Percentiles rank a stretch among this genome's conserved stretches.
These are phyloP conservation scores for Conticribra guillardii DNA, from an alignment of 108 stramenopile genomes.

Conservation along the genomic window DNA sequence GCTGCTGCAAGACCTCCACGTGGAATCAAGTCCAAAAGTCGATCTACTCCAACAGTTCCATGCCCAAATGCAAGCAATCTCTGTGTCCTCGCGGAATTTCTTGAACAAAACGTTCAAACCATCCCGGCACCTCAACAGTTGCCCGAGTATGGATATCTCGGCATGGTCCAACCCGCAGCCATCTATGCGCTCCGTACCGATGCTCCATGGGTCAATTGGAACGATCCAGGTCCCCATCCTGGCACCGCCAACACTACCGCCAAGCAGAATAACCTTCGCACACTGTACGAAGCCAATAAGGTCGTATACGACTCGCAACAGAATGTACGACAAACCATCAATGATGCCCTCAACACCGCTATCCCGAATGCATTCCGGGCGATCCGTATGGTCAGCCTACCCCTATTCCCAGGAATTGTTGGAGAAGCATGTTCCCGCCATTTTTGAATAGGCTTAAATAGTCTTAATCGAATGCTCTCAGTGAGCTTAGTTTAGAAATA, in stretches of 20 bases:
- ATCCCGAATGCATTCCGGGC: conserved; percentile 6
- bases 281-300: conserved; percentile 18
- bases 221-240: conserved; percentile 8
- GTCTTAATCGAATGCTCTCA: too few species aligned
- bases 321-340: conserved; percentile 8
- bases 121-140: conserved; percentile 3
- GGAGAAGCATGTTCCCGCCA: too few species aligned
- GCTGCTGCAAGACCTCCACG: too few species aligned
- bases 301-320: conserved; percentile 6
- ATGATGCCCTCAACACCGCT: conserved; percentile 11
- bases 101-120: conserved; percentile 1
- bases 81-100: not conserved
- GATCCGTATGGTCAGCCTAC: too few species aligned
- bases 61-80: conserved; percentile 7
- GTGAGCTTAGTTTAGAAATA: too few species aligned
- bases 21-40: too few species aligned
- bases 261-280: not conserved
- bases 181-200: conserved; percentile 4
- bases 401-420: too few species aligned
- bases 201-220: conserved; percentile 14
- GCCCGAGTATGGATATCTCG: not conserved
- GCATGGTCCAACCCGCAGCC: conserved; percentile 1
- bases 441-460: too few species aligned
- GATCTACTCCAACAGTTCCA: not conserved
- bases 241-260: not conserved